Evolutionary conservation across 306 rosid genomes (phyloP), one percentile per base, ranked within the genome.

Genomic region (Amphicarpaea edgeworthii): DNA sequence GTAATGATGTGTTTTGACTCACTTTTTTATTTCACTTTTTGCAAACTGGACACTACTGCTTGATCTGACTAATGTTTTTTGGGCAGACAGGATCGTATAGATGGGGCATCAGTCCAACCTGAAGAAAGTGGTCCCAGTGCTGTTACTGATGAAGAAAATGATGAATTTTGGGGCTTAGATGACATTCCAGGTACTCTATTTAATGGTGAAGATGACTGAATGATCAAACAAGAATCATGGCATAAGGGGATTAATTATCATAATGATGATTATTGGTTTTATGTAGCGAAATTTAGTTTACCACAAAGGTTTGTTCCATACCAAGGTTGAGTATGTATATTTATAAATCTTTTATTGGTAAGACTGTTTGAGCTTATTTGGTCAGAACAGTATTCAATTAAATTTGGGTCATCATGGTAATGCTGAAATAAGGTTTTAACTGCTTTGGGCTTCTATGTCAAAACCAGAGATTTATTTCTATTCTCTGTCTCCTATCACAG

Each of bases 91-190:
- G 97, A 92, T 77, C 86, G 84, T 53, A 78, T 81, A 28, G 96
- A 90, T 76, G 90, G 92, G 66, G 65, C 78, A 50, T 66, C 93
- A n/a, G 70, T 8, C 57, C 91, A 70, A 70, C 79, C 82, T 12
- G 88, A 87, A 71, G 89, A 77, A 76, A 77, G 79, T 84, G 87
- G 90, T 62, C 81, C 85, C 26, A 42, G 34, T 41, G 53, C 73
- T 16, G 81, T 62, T 84, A 73, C 82, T 45, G 91, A 84, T 68
- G 89, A 87, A 76, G 97, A 89, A 81, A 86, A 79, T 76, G 96
- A 92, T 81, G 65, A 79, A 21, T 96, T 89, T 50, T 96, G 99
- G 99, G 84, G 81, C 42, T 82, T 85, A 58, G 96, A 90, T 86
- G 91, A 90, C 79, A 84, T 96, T 62, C 84, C 96, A 80, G 99